A percentile compares a stretch with the other conserved stretches of the same genome.
These are phyloP conservation scores for Euphorbia pulcherrima DNA, from an alignment of 345 rosid species.

Conservation along the genomic window DNA sequence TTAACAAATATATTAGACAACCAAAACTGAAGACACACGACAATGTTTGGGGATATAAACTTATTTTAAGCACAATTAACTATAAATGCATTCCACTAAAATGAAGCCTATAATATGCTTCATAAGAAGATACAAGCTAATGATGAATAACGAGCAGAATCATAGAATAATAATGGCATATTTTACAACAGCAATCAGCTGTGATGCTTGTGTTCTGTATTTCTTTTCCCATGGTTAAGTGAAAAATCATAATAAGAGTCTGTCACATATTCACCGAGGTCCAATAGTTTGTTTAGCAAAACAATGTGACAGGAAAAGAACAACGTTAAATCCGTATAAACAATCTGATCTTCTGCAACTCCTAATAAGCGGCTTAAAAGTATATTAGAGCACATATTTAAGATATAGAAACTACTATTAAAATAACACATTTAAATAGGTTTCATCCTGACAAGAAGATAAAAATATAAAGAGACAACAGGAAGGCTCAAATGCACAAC, in stretches of 20 bases:
- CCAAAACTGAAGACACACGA: background rate
- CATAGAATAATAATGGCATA: background rate
- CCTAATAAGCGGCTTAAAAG: background rate
- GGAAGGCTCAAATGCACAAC: background rate
- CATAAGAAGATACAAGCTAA: background rate
- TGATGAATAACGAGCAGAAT: background rate
- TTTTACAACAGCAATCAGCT: background rate
- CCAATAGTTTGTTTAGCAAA: background rate
- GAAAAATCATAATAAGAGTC: background rate
- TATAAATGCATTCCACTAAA: background rate
- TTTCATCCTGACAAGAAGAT: background rate
- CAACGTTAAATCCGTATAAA: background rate
- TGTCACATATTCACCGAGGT: background rate
- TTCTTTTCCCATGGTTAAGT: background rate
- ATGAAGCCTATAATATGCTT: conserved; percentile 1
- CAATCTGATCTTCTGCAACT: background rate
- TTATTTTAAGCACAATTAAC: background rate
- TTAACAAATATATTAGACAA: too few species aligned
- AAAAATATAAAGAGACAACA: background rate
- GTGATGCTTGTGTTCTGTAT: background rate
- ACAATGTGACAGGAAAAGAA: background rate
- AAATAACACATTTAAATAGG: background rate
- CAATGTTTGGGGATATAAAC: background rate
- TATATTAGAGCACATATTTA: background rate
- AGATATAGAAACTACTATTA: background rate